A percentile compares a stretch with the other conserved stretches of the same genome.
Conservation (phyloP, 176 grass and related monocot genomes). For the Eleusine indica region DNA sequence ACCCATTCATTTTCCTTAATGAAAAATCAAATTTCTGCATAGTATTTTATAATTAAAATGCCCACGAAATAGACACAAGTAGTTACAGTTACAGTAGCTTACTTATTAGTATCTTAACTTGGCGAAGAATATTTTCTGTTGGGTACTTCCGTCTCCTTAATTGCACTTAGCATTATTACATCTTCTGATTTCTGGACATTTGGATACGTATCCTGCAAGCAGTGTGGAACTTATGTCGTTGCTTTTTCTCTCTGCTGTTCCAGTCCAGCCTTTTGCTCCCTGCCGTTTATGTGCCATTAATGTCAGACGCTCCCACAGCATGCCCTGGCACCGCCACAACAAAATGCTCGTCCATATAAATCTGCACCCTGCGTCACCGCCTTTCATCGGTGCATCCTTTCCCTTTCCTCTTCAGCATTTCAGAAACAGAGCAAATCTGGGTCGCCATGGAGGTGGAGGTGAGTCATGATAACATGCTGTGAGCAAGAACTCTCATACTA, state of each 20-base stretch:
- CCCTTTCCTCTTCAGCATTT: not conserved
- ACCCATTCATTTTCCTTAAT: too few species aligned
- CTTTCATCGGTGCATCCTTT: not conserved
- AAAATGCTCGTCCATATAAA: slow-evolving; percentile 27
- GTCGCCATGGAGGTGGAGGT: slow-evolving; percentile 51
- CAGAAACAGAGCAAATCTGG: not conserved
- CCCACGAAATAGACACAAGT: too few species aligned
- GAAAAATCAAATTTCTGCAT: too few species aligned
- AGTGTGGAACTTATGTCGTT: not conserved
- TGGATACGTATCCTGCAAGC: not conserved
- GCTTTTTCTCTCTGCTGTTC: not conserved
- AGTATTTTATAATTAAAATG: too few species aligned
- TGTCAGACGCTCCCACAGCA: slow-evolving; percentile 38
- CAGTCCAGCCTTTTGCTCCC: slow-evolving; percentile 5
- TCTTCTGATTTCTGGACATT: not conserved
- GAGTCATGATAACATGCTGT: not conserved
- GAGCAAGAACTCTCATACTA: not conserved
- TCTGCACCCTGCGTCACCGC: slow-evolving; percentile 27
- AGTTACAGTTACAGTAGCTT: too few species aligned
- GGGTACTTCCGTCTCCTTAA: not conserved
- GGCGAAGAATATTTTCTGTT: not conserved
- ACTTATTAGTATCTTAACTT: not conserved
- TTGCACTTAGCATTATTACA: not conserved
- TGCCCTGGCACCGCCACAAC: slow-evolving; percentile 23
- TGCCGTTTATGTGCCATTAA: slow-evolving; percentile 35